Evolutionary conservation across 495 filamentous ascomycete species (phyloP), one percentile per base, ranked within the genome.

Genomic region (Penicillium fimorum): DNA sequence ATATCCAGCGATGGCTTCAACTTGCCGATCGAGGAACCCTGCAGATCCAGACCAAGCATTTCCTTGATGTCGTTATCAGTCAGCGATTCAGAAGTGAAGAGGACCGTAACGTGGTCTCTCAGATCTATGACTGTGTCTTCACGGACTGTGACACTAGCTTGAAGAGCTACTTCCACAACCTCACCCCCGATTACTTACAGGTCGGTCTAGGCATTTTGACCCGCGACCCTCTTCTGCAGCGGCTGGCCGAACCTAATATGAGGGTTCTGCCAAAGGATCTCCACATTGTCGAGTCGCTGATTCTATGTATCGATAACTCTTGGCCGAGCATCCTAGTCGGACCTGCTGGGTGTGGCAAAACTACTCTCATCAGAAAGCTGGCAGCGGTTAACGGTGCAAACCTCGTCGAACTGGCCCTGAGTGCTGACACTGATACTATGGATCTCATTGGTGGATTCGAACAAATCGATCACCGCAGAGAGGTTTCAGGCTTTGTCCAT

Each of bases 391-490:
- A 81, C 51, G 93, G 94, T 25, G 86, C 86, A 40, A 74, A 82
- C 5, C 71, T 97, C 12, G 80, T 89, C 41, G 86, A 88, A 41
- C 85, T 97, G 51, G 83, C 92, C 11, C 77, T 97, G 62, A 97
- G 95, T 69, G 84, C 90, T 4, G 95, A 97, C 58, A 89, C 93
- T 47, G 95, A 99, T 70, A 90, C 93, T 15, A 96, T 93, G 84
- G 95, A 99, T 66, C 80, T 99, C 22, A 88, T 99, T 50, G 95
- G 95, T 60, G 92, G 94, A 0, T 99, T 95, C 66, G 95, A 97
- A 65, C 95, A 99, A 71, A 86, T 90, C 33, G 92, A 97, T 68
- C 81, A 90, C 47, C 74, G 84, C 30, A 82, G 93, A 45, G 83
- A 85, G 45, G 69, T 85, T 17, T 83, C 82, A 6, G 64, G 73